phyloP scores from a whole-genome alignment of 805 yeast genomes.

The Metschnikowia dekortorum region DNA sequence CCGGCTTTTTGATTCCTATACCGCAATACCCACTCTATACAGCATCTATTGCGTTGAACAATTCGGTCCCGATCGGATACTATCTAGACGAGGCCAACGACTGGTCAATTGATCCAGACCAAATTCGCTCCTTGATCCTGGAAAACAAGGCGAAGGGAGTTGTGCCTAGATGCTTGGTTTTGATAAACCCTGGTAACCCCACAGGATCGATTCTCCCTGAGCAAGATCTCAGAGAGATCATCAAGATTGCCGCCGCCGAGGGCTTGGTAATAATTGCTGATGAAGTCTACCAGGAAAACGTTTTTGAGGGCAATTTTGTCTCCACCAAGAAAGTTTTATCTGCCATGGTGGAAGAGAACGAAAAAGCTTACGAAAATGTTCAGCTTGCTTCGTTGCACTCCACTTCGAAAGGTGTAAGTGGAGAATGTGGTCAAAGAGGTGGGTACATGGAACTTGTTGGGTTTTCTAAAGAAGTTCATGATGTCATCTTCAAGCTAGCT shows the following conservation, averaged over 20 bases:
- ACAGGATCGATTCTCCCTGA: slow-evolving; percentile 80
- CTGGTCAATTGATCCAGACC: slow-evolving; percentile 79
- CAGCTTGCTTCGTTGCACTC: slow-evolving; percentile 93
- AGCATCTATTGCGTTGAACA: slow-evolving; percentile 84
- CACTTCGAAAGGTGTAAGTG: slow-evolving; percentile 95
- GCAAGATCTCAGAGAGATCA: slow-evolving; percentile 63
- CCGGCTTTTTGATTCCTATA: slow-evolving; percentile 88
- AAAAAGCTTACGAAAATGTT: slow-evolving; percentile 60
- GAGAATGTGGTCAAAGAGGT: slow-evolving; percentile 99
- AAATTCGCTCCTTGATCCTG: slow-evolving; percentile 52
- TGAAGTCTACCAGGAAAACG: slow-evolving; percentile 95
- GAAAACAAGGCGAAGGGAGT: slow-evolving; percentile 50
- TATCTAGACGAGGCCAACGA: slow-evolving; percentile 71
- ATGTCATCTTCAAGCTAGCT: slow-evolving; percentile 76
- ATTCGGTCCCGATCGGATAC: slow-evolving; percentile 82
- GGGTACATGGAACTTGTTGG: slow-evolving; percentile 96
- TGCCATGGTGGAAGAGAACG: slow-evolving; percentile 50
- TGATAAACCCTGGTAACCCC: slow-evolving; percentile 98
- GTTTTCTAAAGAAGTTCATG: slow-evolving; percentile 63
- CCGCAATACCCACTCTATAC: slow-evolving; percentile 98
- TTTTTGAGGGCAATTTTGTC: slow-evolving; percentile 74
- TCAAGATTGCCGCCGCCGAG: slow-evolving; percentile 76
- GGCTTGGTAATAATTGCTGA: slow-evolving; percentile 90
- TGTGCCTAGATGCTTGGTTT: slow-evolving; percentile 73
- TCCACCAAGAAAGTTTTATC: slow-evolving; percentile 80